Base-by-base conservation (phyloP, 495 filamentous ascomycete genomes). In the Penicillium steckii region DNA sequence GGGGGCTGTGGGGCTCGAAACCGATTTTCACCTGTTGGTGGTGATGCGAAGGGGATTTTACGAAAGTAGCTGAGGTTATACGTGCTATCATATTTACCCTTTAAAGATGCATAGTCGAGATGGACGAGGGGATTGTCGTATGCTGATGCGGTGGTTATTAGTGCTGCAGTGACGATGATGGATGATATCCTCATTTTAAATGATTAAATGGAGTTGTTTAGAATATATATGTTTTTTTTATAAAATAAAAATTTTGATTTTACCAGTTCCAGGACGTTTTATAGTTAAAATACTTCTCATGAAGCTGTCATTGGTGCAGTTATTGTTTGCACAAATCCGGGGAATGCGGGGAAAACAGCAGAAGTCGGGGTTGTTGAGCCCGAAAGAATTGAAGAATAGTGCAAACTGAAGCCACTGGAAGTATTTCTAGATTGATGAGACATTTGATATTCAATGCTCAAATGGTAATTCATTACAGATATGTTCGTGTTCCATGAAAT, bases 31-130 rank as follows among this genome's bases (percentile, higher is more conserved):
- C 80, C 80, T 23, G 68, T 72, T 8, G 81, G 80, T 9, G 82
- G 78, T 13, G 82, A 77, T 19, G 79, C 81, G 56, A 78, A 85
- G 30, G 81, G 83, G 35, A 85, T 83, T 44, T 78, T 83, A 46
- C 70, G 72, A 50, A 75, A 83, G 62, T 79, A 79, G 26, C 71
- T 69, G 45, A 83, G 66, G 60, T 82, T 82, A 57, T 78, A 79
- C 4, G 55, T 53, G 1, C 60, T 44, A 33, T 74, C 73, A 57
- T 84, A 82, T 41, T 78, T 75, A 33, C 84, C 83, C 53, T 75
- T 65, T 52, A 86, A 84, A n/a, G 63, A 73, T 27, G 78, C 80
- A 59, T 86, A 84, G 61, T 79, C 72, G 2, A 85, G 70, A 8
- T 53, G 47, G 23, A 70, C 53, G 32, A 66, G 50, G 27, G 68